These are phyloP conservation scores for Coleophoma eucalyptorum DNA, from an alignment of 2,329 filamentous ascomycete genomes.

Conservation along the genomic window DNA sequence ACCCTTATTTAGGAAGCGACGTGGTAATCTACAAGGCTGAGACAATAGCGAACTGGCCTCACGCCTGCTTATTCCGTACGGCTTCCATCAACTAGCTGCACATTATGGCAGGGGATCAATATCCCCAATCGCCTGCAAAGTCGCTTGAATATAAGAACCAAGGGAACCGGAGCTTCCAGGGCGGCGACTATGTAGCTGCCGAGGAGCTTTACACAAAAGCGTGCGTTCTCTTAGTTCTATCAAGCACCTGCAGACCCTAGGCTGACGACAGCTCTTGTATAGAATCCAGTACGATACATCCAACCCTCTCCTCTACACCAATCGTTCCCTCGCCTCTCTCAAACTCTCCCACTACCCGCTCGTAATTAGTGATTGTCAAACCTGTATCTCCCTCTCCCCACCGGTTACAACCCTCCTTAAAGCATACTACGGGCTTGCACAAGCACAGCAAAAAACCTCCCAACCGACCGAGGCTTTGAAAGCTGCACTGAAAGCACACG, in stretches of 20 bases:
- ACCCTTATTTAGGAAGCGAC: too few relatives aligned
- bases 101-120: slow-evolving; percentile 18
- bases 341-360: slow-evolving; percentile 70
- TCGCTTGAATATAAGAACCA: slow-evolving; percentile 24
- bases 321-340: slow-evolving; percentile 79
- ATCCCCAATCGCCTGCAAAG: slow-evolving; percentile 10
- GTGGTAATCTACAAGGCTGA: too few relatives aligned
- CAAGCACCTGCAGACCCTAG: not conserved
- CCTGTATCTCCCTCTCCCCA: slow-evolving; percentile 57
- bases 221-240: slow-evolving; percentile 33
- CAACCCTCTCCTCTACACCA: slow-evolving; percentile 81
- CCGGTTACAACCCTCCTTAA: slow-evolving; percentile 60
- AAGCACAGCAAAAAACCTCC: slow-evolving; percentile 74
- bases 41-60: too few relatives aligned
- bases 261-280: slow-evolving; percentile 1
- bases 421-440: slow-evolving; percentile 76
- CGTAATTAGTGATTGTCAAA: slow-evolving; percentile 73
- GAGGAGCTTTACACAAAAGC: slow-evolving; percentile 72
- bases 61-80: too few relatives aligned
- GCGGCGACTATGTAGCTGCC: slow-evolving; percentile 60
- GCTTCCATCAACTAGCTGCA: too few relatives aligned
- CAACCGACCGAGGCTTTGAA: slow-evolving; percentile 70
- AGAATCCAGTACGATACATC: slow-evolving; percentile 75
- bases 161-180: slow-evolving; percentile 51
- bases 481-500: slow-evolving; percentile 69